Evolutionary conservation across 2,329 filamentous ascomycete species (phyloP).

Genomic region (Celoporthe dispersa): DNA sequence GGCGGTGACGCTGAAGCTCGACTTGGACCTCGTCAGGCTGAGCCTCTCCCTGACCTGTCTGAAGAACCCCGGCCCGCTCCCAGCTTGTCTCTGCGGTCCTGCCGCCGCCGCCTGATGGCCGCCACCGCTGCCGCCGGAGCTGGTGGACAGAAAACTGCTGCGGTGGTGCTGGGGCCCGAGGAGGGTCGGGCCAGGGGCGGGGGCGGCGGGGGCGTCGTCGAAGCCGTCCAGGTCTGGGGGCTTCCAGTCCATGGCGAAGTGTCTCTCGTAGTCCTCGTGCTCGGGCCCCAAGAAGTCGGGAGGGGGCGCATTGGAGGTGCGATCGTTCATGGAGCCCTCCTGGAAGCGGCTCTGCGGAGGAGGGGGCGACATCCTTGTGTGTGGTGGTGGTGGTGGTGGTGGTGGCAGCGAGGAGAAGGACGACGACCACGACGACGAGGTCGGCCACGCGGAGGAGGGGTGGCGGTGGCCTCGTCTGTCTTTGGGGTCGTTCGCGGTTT

Average conservation of each 20-base stretch:
- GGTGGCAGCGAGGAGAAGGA: neutral
- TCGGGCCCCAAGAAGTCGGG: slow-evolving; percentile 63
- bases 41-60: slow-evolving; percentile 37
- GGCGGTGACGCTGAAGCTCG: slow-evolving; percentile 36
- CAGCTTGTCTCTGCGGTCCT: neutral
- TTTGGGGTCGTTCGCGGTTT: neutral
- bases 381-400: slow-evolving; percentile 12
- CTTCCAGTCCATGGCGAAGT: slow-evolving; percentile 33
- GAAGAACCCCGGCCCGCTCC: slow-evolving; percentile 9
- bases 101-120: neutral
- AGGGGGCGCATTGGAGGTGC: slow-evolving; percentile 72
- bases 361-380: slow-evolving; percentile 29
- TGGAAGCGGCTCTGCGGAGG: slow-evolving; percentile 59
- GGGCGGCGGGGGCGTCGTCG: neutral
- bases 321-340: slow-evolving; percentile 88
- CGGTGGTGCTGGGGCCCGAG: neutral
- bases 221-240: slow-evolving; percentile 21
- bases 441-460: neutral
- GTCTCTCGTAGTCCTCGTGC: slow-evolving; percentile 33
- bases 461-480: neutral
- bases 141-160: slow-evolving; percentile 21
- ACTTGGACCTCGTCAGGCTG: slow-evolving; percentile 33
- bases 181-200: neutral
- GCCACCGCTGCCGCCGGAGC: slow-evolving; percentile 6
- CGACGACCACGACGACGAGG: neutral